A percentile compares a stretch with the other conserved stretches of the same genome.
phyloP scores from a whole-genome alignment of 768 basidiomycete species.

The Pholiota conissans region DNA sequence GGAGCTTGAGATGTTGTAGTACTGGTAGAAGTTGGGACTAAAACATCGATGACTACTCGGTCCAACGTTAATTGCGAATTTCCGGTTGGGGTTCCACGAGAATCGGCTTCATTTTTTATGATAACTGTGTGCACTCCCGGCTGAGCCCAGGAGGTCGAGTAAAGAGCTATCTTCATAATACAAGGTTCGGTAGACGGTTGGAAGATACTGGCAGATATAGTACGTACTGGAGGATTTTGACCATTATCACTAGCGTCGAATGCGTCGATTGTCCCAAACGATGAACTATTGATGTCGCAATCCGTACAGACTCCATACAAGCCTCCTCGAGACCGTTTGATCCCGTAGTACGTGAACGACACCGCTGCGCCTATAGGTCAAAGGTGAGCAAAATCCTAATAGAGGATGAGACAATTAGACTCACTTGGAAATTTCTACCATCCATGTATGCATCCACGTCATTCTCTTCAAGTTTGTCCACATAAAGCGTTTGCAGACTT shows the following conservation, averaged over 20 bases:
- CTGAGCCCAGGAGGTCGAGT: background rate
- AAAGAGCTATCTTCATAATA: background rate
- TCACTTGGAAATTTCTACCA: constrained; percentile 2
- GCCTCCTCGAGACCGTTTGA: background rate
- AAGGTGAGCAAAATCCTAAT: too few species aligned
- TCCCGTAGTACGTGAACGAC: constrained; percentile 2
- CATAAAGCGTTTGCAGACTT: background rate
- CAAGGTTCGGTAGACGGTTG: background rate
- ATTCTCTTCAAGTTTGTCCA: too few species aligned
- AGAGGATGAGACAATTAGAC: background rate
- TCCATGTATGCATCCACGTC: too few species aligned
- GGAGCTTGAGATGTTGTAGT: background rate
- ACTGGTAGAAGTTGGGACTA: background rate
- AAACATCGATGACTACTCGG: background rate
- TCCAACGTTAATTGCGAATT: background rate
- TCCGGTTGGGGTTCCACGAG: background rate
- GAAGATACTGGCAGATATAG: background rate
- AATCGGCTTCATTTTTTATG: constrained; percentile 2
- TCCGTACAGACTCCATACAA: background rate
- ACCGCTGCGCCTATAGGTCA: background rate
- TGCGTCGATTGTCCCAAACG: background rate
- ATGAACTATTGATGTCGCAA: background rate
- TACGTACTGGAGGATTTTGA: background rate
- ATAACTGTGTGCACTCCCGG: background rate
- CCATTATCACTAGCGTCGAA: background rate